Evolutionary conservation across 805 yeast species (phyloP), one percentile per base, ranked within the genome.

Genomic region (Metschnikowia aberdeeniae): DNA sequence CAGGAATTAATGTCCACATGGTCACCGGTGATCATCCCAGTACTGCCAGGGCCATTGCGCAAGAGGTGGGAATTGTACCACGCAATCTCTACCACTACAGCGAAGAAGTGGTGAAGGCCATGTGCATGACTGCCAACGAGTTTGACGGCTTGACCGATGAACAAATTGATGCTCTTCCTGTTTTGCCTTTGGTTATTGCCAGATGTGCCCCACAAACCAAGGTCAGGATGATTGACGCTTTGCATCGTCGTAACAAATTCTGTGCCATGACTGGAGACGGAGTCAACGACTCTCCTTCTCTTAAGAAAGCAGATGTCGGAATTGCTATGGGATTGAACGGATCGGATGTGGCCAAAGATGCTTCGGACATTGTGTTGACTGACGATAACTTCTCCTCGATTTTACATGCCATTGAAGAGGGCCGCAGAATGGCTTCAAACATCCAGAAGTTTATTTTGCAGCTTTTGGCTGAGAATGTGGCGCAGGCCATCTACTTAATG

Each of bases 141-240:
- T 86, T 85, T 65, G 92, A 85, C 59, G 70, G 72, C 4, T 68
- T 85, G 43, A 48, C 73, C 3, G 87, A 84, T 45, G 78, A 69
- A 1, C 73, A 84, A 54, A 73, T 86, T 52, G 92, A 85, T 56
- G 57, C 56, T 1, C 60, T 68, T 38, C 88, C 89, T 1, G 81
- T 81, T 7, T 67, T 85, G 41, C 92, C 92, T 1, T 68, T 84
- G 42, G 93, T 85, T 26, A 80, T 86, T 65, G 93, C 93, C 4
- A 72, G 93, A 50, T 86, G 92, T 67, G 86, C 92, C 4, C 93
- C 92, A 2, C 84, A 81, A 60, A 85, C 90, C 19, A 85, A 86
- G 61, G 92, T 85, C 13, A 73, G 89, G 52, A 81, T 86, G 83
- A 84, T 86, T 55, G 89, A 85, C 43, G 90, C 92, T 0, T 73